phyloP scores from a whole-genome alignment of 345 rosid species.

The Eucalyptus sideroxylon region DNA sequence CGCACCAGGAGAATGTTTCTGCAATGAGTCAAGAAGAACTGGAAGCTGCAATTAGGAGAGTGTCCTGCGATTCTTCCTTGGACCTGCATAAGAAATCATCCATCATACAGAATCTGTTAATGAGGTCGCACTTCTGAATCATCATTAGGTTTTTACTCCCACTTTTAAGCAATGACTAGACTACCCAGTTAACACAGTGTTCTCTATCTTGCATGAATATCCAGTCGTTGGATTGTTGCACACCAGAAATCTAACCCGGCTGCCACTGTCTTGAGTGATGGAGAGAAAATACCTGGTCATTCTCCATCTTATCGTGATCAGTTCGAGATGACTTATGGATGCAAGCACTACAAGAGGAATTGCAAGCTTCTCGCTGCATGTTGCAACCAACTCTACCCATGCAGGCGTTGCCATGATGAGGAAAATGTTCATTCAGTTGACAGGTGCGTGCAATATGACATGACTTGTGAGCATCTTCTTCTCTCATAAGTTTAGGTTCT shows the following conservation, averaged over 20 bases:
- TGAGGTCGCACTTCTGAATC: constrained; percentile 35
- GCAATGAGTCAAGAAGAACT: constrained; percentile 52
- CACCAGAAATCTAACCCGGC: constrained; percentile 21
- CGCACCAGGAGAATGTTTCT: constrained; percentile 14
- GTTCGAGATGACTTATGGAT: constrained; percentile 26
- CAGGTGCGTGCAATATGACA: constrained; percentile 26
- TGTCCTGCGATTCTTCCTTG: constrained; percentile 51
- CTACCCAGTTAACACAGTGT: not conserved
- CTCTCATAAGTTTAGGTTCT: not conserved
- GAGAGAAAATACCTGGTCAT: constrained; percentile 39
- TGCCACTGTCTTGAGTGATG: constrained; percentile 2
- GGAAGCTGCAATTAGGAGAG: constrained; percentile 55
- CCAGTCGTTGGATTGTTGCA: constrained; percentile 69
- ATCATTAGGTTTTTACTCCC: not conserved
- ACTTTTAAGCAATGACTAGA: not conserved
- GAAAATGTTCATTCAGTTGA: constrained; percentile 53
- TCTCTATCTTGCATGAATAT: constrained; percentile 9
- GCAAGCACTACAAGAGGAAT: constrained; percentile 74
- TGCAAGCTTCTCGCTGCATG: constrained; percentile 66
- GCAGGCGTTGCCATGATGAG: constrained; percentile 85
- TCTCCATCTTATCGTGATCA: constrained; percentile 50
- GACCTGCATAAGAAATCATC: constrained; percentile 51
- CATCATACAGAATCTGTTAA: constrained; percentile 57
- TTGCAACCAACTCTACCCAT: constrained; percentile 56
- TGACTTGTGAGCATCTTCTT: not conserved